Evolutionary conservation across 768 basidiomycete genomes (phyloP), one percentile per base, ranked within the genome.

Genomic region (Agaricus subrufescens): DNA sequence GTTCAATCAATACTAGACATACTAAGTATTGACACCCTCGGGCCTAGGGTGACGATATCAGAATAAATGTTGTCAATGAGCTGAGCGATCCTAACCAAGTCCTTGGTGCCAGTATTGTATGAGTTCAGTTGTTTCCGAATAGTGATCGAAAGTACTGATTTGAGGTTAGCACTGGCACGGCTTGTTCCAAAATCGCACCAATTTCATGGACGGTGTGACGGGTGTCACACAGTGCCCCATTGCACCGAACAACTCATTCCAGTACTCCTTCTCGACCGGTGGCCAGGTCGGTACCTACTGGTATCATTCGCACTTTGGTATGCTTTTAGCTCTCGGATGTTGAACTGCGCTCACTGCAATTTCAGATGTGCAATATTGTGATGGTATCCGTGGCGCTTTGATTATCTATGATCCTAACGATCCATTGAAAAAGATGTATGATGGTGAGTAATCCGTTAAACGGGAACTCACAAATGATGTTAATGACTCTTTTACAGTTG

Each of bases 81-180:
- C 71, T 84, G n/a, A 70, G 66, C 0, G 81, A 85, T 49, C 66
- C 70, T 0, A 68, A 73, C 0, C 80, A 83, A 81, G 58, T 75
- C 15, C 70, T 69, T 45, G 69, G 67, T 8, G 82, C 83, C 15
- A 77, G 73, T 30, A 75, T 84, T 46, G 81, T 82, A 54, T 52
- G 75, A 59, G 9, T 15, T 27, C 30, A 23, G 3, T 26, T 9
- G 19, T 38, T 19, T 19, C 12, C 27, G 19, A 45, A 14, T n/a
- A 26, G 15, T 29, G 12, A 45, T 14, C 26, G 25, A 44, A 44
- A n/a, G 7, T n/a, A 5, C n/a, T 44, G 25, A 46, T 30, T 4
- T 42, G 14, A n/a, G 10, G 60, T 26, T 42, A 82, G 81, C 75
- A 77, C 61, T 77, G 75, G 75, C 73, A 76, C 57, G 75, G 76